These are phyloP conservation scores for Colletotrichum zoysiae DNA, from an alignment of 2,329 filamentous ascomycete genomes.

Conservation along the genomic window DNA sequence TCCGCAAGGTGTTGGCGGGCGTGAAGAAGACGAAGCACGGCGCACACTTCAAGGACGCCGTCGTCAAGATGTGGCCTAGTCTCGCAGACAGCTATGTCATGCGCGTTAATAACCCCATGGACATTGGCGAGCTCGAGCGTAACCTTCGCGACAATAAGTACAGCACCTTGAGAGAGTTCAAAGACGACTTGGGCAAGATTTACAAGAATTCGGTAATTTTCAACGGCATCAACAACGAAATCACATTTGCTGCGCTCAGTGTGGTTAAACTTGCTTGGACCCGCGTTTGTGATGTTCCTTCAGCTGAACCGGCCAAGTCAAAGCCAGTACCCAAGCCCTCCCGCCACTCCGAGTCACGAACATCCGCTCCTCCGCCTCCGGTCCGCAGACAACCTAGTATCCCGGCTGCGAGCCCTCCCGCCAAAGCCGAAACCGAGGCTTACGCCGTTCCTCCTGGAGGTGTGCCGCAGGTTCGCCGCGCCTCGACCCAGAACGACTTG, in stretches of 20 bases:
- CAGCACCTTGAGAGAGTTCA: constrained; percentile 76
- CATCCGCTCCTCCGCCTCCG: constrained; percentile 49
- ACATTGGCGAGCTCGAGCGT: constrained; percentile 84
- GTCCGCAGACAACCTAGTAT: constrained; percentile 49
- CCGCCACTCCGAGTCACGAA: constrained; percentile 60
- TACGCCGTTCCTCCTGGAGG: constrained; percentile 85
- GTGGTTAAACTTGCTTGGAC: constrained; percentile 69
- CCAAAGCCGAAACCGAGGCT: constrained; percentile 54
- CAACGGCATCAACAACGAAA: constrained; percentile 82
- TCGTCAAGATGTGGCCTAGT: constrained; percentile 79
- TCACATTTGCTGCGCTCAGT: constrained; percentile 69
- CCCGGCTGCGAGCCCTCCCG: constrained; percentile 53
- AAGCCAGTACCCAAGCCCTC: constrained; percentile 64
- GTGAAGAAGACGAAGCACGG: constrained; percentile 91
- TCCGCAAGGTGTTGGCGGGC: constrained; percentile 75
- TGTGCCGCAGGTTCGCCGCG: constrained; percentile 84
- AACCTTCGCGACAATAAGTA: constrained; percentile 80
- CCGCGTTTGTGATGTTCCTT: constrained; percentile 59
- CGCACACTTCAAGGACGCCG: constrained; percentile 80
- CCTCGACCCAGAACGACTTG: constrained; percentile 82
- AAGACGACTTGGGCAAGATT: constrained; percentile 81
- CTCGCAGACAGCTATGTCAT: constrained; percentile 81
- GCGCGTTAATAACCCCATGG: constrained; percentile 82
- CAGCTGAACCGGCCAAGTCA: constrained; percentile 69
- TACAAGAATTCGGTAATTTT: constrained; percentile 83